phyloP scores from a whole-genome alignment of 805 yeast genomes.

The Wickerhamomyces tratensis region DNA sequence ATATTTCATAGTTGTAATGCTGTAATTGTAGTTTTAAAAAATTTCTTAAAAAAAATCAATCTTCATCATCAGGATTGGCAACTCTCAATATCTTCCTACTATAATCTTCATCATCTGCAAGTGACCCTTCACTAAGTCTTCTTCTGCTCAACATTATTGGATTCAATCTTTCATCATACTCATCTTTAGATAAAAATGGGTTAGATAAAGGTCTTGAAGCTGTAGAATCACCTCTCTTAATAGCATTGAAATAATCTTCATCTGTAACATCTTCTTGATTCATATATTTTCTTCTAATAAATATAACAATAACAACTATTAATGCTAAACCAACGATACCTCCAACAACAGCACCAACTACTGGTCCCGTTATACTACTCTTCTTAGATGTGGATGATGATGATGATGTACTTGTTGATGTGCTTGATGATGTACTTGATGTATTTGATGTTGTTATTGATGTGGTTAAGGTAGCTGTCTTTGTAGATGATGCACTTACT shows the following conservation, averaged over 20 bases:
- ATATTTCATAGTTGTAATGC: too few species aligned
- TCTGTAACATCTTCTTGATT: conserved; percentile 36
- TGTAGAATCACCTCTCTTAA: conserved; percentile 34
- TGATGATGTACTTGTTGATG: conserved; percentile 5
- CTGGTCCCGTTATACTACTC: conserved; percentile 37
- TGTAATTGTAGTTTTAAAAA: too few species aligned
- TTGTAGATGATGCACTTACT: conserved; percentile 5
- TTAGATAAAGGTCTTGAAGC: conserved; percentile 30
- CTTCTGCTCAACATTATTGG: conserved; percentile 78
- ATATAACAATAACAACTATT: conserved; percentile 28
- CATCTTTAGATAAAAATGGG: conserved; percentile 57
- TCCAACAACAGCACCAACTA: conserved; percentile 56
- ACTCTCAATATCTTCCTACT: conserved; percentile 74
- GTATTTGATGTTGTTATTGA: conserved; percentile 8
- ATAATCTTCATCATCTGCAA: conserved; percentile 81
- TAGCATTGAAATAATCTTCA: conserved; percentile 47
- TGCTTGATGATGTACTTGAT: conserved; percentile 16
- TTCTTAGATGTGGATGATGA: conserved; percentile 2
- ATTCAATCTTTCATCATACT: conserved; percentile 58
- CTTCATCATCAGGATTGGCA: conserved; percentile 70
- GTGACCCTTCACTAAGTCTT: conserved; percentile 74
- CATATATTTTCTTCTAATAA: conserved; percentile 26
- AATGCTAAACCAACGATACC: conserved; percentile 37
- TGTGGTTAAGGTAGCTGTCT: conserved; percentile 1
- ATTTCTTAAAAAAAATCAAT: too few species aligned